These are phyloP conservation scores for Backusella tarrabulga DNA, from an alignment of 192 early-diverging fungal genomes.

Conservation along the genomic window DNA sequence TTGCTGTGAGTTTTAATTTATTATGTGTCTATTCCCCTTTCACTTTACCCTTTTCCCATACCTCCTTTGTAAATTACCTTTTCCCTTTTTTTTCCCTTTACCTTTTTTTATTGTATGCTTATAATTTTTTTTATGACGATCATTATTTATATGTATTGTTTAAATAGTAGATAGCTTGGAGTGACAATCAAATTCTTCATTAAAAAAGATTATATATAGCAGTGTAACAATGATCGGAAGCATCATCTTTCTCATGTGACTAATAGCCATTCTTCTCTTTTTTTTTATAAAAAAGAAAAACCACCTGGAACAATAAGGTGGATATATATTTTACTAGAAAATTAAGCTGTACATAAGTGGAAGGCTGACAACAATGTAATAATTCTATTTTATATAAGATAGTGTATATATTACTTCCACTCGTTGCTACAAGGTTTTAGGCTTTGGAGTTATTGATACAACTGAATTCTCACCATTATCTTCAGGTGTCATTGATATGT, in stretches of 20 bases:
- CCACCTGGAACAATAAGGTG: too few relatives aligned
- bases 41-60: background rate
- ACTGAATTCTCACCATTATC: too few relatives aligned
- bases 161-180: background rate
- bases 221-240: background rate
- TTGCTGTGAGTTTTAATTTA: background rate
- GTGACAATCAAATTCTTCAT: background rate
- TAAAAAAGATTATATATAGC: background rate
- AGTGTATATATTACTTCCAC: too few relatives aligned
- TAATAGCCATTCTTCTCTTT: background rate
- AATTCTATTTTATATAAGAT: too few relatives aligned
- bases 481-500: too few relatives aligned
- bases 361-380: too few relatives aligned
- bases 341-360: too few relatives aligned
- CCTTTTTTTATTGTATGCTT: background rate
- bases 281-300: slow-evolving; percentile 7
- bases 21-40: background rate
- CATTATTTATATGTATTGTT: background rate
- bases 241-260: background rate
- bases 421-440: too few relatives aligned
- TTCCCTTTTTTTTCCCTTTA: background rate
- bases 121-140: background rate
- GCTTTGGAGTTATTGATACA: too few relatives aligned
- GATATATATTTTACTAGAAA: too few relatives aligned
- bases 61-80: background rate